Conservation (phyloP, 306 rosid genomes). For the Cicer yamashitae region DNA sequence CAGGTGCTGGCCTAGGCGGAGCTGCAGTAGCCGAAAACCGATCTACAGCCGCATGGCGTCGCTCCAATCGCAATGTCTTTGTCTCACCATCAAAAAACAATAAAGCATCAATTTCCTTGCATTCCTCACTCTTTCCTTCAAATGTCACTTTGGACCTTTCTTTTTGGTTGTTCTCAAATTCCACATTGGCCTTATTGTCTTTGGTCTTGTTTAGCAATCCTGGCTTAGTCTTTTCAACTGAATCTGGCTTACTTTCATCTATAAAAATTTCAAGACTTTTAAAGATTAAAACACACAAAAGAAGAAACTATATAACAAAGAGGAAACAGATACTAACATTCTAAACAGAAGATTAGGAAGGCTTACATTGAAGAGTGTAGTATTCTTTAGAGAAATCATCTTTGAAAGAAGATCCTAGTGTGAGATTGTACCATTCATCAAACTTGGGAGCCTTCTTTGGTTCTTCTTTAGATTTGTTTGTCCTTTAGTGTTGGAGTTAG, state of each 20-base stretch:
- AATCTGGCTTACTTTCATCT: constrained; percentile 96
- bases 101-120: constrained; percentile 83
- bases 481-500: too few species aligned
- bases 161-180: constrained; percentile 82
- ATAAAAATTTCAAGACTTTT: constrained; percentile 39
- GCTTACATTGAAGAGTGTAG: constrained; percentile 90
- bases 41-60: constrained; percentile 80
- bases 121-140: constrained; percentile 87
- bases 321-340: constrained; percentile 4
- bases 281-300: constrained; percentile 12
- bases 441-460: constrained; percentile 78
- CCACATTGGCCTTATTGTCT: constrained; percentile 84
- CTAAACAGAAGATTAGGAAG: constrained; percentile 4
- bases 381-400: constrained; percentile 73
- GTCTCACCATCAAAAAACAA: constrained; percentile 84
- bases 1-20: constrained; percentile 37
- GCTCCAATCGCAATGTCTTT: constrained; percentile 71
- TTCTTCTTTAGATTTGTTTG: constrained; percentile 74
- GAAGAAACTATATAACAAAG: constrained; percentile 14
- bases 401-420: constrained; percentile 83
- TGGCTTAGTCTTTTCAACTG: constrained; percentile 78
- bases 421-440: constrained; percentile 80
- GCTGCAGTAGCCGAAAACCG: constrained; percentile 65
- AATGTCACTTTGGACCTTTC: constrained; percentile 87
- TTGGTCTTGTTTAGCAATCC: constrained; percentile 80